Base-by-base conservation (phyloP, 2,329 filamentous ascomycete genomes). In the Cladobotryum mycophilum region DNA sequence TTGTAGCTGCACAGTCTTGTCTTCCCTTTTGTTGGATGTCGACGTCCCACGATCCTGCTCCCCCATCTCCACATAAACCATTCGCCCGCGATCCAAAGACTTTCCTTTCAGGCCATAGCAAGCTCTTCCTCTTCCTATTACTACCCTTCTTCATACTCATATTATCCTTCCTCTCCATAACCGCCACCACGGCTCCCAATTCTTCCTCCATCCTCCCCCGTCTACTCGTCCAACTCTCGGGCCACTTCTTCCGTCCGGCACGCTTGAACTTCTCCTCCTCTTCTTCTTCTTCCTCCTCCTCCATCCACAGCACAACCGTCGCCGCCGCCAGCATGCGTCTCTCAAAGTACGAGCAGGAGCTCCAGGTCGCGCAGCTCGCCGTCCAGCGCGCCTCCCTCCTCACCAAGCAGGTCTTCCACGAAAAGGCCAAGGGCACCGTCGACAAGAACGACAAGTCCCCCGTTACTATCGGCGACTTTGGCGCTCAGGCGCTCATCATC, bases 391-490 rank as follows among this genome's bases (percentile, higher is more conserved):
- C 76, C 47, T 63, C 75, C 52, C 70, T 77, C 58, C 74, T 78
- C 49, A 79, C 76, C 57, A 76, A 76, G 65, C 68, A 70, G 36
- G 76, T 79, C 61, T 79, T 79, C 65, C 69, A 90, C 72, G 87
- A 92, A 61, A 93, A 92, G 71, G 86, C 89, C 61, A 97, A 97
- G 74, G 92, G 92, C 60, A 96, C 93, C 42, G 79, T 96, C 47
- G 67, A 70, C 62, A 99, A 99, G 75, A 86, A 89, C 70, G 93
- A 99, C 77, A 89, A 89, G 67, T 96, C 91, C 9, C 93, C 93
- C 58, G 93, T 99, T 62, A 99, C 93, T 15, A 93, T 97, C 61
- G 93, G 92, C 67, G 93, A 99, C 74, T 97, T 96, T 69, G 93
- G 93, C 64, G 95, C 93, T 36, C 93, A 99, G 75, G 91, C 93